Base-by-base conservation (phyloP, 2,329 filamentous ascomycete species). In the Diplocarpon mali region DNA sequence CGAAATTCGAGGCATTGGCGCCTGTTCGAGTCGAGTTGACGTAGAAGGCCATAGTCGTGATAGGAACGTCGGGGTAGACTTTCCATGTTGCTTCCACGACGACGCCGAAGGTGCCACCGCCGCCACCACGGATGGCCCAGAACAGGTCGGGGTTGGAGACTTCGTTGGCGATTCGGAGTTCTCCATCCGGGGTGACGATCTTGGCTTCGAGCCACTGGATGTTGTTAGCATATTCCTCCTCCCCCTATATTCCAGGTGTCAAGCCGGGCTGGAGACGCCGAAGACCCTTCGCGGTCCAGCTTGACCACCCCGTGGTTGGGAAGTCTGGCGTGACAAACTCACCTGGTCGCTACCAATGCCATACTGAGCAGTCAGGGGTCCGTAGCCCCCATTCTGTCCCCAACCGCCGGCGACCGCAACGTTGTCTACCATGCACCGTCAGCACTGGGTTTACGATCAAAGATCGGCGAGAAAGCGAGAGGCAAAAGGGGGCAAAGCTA, bases 311-410 rank as follows among this genome's bases (percentile, higher is more conserved):
- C 4, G 20, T 3, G 20, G 20, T 24, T 24, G 20, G 7, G 20
- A 24, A 24, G 7, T 24, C 4, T 24, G 20, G 20, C 7, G 3
- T 24, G n/a, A n/a, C n/a, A n/a, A n/a, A 24, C 20, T 24, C 20
- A 24, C 20, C 7, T 24, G 20, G 41, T 67, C 64, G 4, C 58
- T 58, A 0, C 64, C 64, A 0, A 66, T 45, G 2, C 65, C 65
- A 41, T 52, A 58, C 1, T 41, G 35, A 1, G 52, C 45, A 1
- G 54, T 52, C 16, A 62, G 56, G 0, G 57, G 52, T 1, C 64
- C 65, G 43, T 65, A 65, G 1, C 64, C 64, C 5, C 64, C 64
- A 7, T 57, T 54, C 8, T 53, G 60, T 8, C 59, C 57, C 64
- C 65, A 67, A 1, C 63, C 61, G 1, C 36, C 36, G 2, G 13